Base-by-base conservation (phyloP, 116 monocot species). In the Phalaenopsis hybrid region DNA sequence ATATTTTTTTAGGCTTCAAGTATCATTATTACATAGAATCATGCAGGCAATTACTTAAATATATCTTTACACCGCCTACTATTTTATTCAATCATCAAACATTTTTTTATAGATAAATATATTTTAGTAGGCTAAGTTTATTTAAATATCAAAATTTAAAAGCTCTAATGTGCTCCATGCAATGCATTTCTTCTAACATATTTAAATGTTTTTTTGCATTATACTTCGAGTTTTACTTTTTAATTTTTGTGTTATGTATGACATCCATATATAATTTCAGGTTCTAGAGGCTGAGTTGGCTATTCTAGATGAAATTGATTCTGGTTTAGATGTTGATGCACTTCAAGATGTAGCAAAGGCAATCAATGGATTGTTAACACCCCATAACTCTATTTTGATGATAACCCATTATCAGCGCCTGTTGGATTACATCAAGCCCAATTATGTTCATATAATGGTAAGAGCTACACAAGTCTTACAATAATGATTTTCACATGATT, bases 311-410 rank as follows among this genome's bases (percentile, higher is more conserved):
- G 97, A 97, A 89, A 94, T 94, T 75, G 97, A 97, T 83, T 97
- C 97, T 23, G 94, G 97, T 23, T 89, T 97, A 84, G 97, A 97
- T 91, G 88, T 97, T 78, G 97, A 97, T 86, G 97, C 97, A 70
- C 94, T 97, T 79, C 91, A 95, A 88, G 95, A 98, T 81, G 98
- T 95, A 21, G 91, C 98, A 79, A 95, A 90, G 79, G 92, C 98
- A 15, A 88, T 95, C 44, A 93, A 89, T 81, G 89, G 88, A 33
- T 88, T 98, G 76, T 81, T 98, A 82, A 98, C 85, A 12, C 88
- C 93, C 44, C 81, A 85, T 44, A 98, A 93, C 81, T 93, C 98
- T 33, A 25, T 93, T 51, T 82, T 95, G 86, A 93, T 98, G 93
- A 98, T 98, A 79, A 98, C 98, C 45, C 98, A 98, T 83, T 98